Percentiles rank a stretch among this genome's conserved stretches.
Conservation (phyloP, 148 eudicot species). For the Chenopodium album region DNA sequence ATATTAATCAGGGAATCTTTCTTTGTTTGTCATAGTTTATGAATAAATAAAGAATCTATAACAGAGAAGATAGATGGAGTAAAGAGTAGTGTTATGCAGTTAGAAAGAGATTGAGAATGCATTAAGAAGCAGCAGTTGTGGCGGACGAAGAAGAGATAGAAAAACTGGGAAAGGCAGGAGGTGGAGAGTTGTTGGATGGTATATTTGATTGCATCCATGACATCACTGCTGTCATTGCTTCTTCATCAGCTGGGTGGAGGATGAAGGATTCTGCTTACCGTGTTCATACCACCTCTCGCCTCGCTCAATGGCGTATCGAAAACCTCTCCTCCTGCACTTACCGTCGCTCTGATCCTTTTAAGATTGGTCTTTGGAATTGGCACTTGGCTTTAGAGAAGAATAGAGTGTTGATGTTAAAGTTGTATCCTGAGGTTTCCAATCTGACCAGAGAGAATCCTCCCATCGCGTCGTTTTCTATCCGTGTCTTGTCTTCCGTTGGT, state of each 20-base stretch:
- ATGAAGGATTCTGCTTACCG: conserved; percentile 64
- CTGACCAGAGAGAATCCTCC: conserved; percentile 69
- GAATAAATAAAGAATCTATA: neutral
- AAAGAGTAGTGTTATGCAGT: too few species aligned
- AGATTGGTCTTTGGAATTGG: conserved; percentile 82
- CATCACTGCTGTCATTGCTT: conserved; percentile 45
- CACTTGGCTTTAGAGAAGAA: conserved; percentile 82
- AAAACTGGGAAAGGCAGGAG: conserved; percentile 68
- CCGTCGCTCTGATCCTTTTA: conserved; percentile 81
- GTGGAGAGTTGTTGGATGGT: conserved; percentile 39
- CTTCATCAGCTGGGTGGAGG: conserved; percentile 16
- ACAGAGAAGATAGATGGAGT: neutral
- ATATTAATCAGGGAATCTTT: neutral
- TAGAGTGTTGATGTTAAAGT: conserved; percentile 52
- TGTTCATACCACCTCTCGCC: conserved; percentile 71
- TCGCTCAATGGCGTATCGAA: conserved; percentile 87
- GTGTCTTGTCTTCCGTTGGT: conserved; percentile 51
- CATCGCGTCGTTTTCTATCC: conserved; percentile 74
- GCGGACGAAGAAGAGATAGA: neutral
- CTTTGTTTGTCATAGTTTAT: neutral
- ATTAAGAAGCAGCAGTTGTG: neutral
- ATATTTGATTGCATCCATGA: conserved; percentile 82
- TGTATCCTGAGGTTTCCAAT: conserved; percentile 72
- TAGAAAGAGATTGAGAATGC: neutral
- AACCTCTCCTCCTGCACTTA: conserved; percentile 59